These are phyloP conservation scores for Ambrosiella beaveri DNA, from an alignment of 2,329 filamentous ascomycete species.

Conservation along the genomic window DNA sequence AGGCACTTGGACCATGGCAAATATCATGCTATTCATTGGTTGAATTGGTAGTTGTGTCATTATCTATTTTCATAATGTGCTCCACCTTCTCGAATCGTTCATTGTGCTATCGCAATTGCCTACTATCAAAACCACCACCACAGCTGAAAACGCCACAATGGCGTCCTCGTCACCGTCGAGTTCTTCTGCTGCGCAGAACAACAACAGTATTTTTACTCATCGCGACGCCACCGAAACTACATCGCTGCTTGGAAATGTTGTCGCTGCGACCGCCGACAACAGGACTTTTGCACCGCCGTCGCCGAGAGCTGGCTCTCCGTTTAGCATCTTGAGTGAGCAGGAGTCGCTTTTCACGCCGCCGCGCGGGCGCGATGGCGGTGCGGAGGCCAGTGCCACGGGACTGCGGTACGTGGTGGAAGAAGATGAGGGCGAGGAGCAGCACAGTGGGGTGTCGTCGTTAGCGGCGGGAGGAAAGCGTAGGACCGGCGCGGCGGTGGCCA, in stretches of 20 bases:
- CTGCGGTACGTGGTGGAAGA: slow-evolving; percentile 2
- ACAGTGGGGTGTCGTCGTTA: too few relatives aligned
- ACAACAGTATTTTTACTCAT: background rate
- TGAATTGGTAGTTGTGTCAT: too few relatives aligned
- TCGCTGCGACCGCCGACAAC: background rate
- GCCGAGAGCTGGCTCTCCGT: background rate
- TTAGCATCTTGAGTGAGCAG: slow-evolving; percentile 7
- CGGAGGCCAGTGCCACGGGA: background rate
- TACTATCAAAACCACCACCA: too few relatives aligned
- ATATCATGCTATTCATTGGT: too few relatives aligned
- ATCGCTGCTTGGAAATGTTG: background rate
- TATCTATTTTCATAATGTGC: too few relatives aligned
- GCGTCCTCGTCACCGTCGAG: too few relatives aligned
- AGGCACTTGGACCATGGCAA: too few relatives aligned
- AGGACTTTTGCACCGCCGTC: background rate
- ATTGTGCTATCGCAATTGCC: too few relatives aligned
- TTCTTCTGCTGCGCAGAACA: too few relatives aligned
- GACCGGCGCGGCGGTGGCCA: background rate
- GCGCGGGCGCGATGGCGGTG: background rate
- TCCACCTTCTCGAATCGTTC: too few relatives aligned
- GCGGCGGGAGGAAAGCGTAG: background rate
- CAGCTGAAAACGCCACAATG: too few relatives aligned
- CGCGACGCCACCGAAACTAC: background rate
- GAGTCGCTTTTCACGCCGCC: slow-evolving; percentile 1
- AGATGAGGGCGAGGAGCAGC: background rate